A percentile compares a stretch with the other conserved stretches of the same genome.
Conservation (phyloP, 2,329 filamentous ascomycete species). For the Rhinocladiella similis region DNA sequence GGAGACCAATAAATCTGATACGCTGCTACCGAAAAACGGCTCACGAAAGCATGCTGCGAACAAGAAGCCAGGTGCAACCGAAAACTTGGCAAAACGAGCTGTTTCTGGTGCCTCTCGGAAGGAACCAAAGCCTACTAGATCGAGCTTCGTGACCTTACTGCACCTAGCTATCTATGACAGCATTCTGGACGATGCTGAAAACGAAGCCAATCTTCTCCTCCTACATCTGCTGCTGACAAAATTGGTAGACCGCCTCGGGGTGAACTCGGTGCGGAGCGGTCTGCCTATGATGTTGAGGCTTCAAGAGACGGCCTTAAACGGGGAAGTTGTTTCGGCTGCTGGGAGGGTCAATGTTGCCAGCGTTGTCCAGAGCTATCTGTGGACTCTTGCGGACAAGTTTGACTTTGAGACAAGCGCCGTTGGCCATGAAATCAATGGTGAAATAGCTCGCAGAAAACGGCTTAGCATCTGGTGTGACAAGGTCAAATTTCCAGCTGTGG, state of each 20-base stretch:
- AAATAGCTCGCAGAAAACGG: constrained; percentile 72
- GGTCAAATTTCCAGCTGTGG: constrained; percentile 68
- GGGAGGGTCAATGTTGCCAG: constrained; percentile 79
- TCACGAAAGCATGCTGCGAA: constrained; percentile 45
- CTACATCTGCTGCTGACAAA: constrained; percentile 75
- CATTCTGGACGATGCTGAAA: constrained; percentile 70
- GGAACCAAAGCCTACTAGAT: constrained; percentile 60
- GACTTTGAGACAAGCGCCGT: constrained; percentile 69
- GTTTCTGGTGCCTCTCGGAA: constrained; percentile 66
- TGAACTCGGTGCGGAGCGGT: constrained; percentile 77
- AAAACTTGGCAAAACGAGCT: constrained; percentile 57
- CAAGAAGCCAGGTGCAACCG: constrained; percentile 41
- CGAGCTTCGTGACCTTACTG: constrained; percentile 77
- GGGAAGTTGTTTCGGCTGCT: constrained; percentile 53
- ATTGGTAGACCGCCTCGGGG: constrained; percentile 73
- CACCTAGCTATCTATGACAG: constrained; percentile 91
- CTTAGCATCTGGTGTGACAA: constrained; percentile 78
- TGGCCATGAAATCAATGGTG: constrained; percentile 70
- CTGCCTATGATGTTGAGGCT: constrained; percentile 86
- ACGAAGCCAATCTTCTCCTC: constrained; percentile 72
- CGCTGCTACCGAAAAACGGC: constrained; percentile 61
- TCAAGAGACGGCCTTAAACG: constrained; percentile 71
- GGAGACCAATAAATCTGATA: constrained; percentile 70
- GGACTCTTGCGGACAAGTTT: constrained; percentile 74
- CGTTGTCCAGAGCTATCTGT: constrained; percentile 86